Conservation (phyloP, 1,284 basidiomycete species). For the Erythrobasidium hasegawianum region DNA sequence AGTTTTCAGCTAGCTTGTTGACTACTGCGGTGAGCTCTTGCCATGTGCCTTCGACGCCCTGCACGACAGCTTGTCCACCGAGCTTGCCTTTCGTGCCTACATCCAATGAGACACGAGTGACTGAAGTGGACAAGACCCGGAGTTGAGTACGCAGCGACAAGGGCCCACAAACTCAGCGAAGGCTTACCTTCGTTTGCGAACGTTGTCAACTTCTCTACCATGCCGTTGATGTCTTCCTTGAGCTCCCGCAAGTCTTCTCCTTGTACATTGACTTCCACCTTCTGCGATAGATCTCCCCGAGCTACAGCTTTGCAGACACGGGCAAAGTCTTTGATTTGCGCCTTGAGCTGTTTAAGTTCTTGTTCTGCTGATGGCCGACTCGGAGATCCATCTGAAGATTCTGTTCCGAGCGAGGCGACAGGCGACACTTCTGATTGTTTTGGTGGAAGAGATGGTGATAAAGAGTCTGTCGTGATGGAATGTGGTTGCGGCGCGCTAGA, state of each 20-base stretch:
- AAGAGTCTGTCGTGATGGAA: neutral
- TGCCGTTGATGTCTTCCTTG: constrained; percentile 96
- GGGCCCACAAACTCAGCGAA: too few relatives aligned
- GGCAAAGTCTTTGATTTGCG: constrained; percentile 83
- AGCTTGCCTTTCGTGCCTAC: constrained; percentile 88
- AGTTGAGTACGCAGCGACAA: too few relatives aligned
- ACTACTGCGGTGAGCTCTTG: constrained; percentile 37
- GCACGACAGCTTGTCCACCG: constrained; percentile 86
- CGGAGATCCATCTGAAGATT: neutral
- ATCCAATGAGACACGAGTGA: constrained; percentile 67
- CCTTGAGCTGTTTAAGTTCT: constrained; percentile 75
- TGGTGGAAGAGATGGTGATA: neutral
- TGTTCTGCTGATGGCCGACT: constrained; percentile 57
- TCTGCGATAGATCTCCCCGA: constrained; percentile 85
- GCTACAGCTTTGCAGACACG: constrained; percentile 95
- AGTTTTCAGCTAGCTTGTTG: constrained; percentile 82
- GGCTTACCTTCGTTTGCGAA: constrained; percentile 63
- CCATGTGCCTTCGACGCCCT: constrained; percentile 81
- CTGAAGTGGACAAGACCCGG: neutral
- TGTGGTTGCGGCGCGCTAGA: neutral
- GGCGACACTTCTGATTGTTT: neutral
- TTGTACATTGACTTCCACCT: constrained; percentile 93
- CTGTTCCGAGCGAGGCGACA: neutral
- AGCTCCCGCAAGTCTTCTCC: constrained; percentile 96
- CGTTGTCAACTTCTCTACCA: constrained; percentile 65